A percentile compares a stretch with the other conserved stretches of the same genome.
Conservation (phyloP, 768 basidiomycete species). For the Boletus coccyginus region DNA sequence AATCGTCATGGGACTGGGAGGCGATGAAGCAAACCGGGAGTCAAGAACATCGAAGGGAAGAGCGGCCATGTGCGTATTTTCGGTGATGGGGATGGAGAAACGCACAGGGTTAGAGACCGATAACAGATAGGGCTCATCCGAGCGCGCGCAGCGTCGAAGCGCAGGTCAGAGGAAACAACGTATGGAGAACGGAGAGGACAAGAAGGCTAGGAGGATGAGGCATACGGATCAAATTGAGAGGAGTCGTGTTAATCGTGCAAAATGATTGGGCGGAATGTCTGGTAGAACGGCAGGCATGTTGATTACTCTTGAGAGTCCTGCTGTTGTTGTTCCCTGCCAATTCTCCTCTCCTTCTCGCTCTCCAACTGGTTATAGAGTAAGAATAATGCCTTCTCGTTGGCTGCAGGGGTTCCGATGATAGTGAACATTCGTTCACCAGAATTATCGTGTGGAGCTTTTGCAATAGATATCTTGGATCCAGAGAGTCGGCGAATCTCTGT, state of each 20-base stretch:
- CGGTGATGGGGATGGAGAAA: conserved; percentile 10
- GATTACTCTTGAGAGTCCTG: conserved; percentile 59
- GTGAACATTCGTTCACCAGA: conserved; percentile 99
- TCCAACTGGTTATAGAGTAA: conserved; percentile 96
- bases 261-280: not conserved
- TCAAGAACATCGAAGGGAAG: conserved; percentile 30
- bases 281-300: not conserved
- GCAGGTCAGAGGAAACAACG: conserved; percentile 8
- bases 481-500: conserved; percentile 98
- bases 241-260: conserved; percentile 17
- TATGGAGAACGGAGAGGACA: conserved; percentile 22
- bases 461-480: conserved; percentile 97
- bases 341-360: conserved; percentile 92
- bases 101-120: conserved; percentile 26
- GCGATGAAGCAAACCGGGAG: conserved; percentile 19
- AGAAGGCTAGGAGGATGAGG: conserved; percentile 26
- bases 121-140: conserved; percentile 21
- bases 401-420: conserved; percentile 92
- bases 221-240: conserved; percentile 22
- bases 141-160: conserved; percentile 9
- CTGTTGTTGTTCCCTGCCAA: conserved; percentile 79
- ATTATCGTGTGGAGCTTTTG: conserved; percentile 98
- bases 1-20: conserved; percentile 9
- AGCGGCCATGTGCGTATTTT: conserved; percentile 24
- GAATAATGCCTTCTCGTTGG: conserved; percentile 97